These are phyloP conservation scores for Davidsoniella eucalypti DNA, from an alignment of 2,329 filamentous ascomycete species.

Conservation along the genomic window DNA sequence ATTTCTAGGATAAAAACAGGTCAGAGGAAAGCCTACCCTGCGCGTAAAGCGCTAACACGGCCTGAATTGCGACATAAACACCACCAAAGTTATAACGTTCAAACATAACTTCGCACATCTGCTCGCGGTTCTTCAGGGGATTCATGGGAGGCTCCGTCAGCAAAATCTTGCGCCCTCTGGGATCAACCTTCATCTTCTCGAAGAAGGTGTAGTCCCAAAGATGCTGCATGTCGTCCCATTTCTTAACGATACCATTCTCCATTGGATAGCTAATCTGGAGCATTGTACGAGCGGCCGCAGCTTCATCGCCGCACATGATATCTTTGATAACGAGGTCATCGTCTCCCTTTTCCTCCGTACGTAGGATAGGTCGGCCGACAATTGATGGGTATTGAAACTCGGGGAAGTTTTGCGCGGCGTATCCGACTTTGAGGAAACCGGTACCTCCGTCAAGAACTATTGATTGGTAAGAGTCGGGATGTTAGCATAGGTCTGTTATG, in stretches of 20 bases:
- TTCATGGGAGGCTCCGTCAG: slow-evolving; percentile 97
- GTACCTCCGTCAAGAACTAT: slow-evolving; percentile 98
- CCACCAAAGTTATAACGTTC: slow-evolving; percentile 92
- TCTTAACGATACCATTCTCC: slow-evolving; percentile 99
- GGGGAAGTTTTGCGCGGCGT: slow-evolving; percentile 98
- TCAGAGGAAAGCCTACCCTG: slow-evolving; percentile 46
- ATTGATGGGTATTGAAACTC: slow-evolving; percentile 98
- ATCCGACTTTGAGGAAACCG: slow-evolving; percentile 98
- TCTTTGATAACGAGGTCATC: slow-evolving; percentile 65
- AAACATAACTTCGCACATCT: slow-evolving; percentile 99
- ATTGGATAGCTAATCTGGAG: slow-evolving; percentile 98
- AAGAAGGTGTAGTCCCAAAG: slow-evolving; percentile 98
- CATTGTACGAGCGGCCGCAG: slow-evolving; percentile 87
- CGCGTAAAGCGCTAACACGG: slow-evolving; percentile 86
- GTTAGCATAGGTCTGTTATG: slow-evolving; percentile 1
- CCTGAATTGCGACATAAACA: slow-evolving; percentile 96
- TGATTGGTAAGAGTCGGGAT: slow-evolving; percentile 11
- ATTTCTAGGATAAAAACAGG: neutral
- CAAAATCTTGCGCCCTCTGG: slow-evolving; percentile 86
- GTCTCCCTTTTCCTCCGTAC: slow-evolving; percentile 69
- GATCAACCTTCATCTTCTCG: slow-evolving; percentile 90
- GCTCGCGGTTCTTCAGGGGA: slow-evolving; percentile 86
- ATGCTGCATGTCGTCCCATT: slow-evolving; percentile 99
- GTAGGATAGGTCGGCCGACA: slow-evolving; percentile 90
- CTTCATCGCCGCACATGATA: slow-evolving; percentile 99